phyloP scores from a whole-genome alignment of 2,329 filamentous ascomycete genomes.

The Eutypa lata region DNA sequence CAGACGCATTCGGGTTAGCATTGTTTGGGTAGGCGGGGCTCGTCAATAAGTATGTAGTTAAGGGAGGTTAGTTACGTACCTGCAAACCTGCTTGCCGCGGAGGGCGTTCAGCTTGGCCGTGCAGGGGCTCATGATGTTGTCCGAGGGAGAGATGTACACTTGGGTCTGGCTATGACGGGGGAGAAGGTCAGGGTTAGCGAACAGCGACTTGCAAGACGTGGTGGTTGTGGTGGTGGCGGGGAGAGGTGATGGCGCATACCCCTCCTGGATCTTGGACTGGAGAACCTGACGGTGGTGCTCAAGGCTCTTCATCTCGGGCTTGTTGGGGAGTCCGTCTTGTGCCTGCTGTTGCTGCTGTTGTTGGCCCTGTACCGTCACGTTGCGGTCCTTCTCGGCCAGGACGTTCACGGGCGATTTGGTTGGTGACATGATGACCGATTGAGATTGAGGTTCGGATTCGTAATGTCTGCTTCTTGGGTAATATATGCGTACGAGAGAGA shows the following conservation, averaged over 20 bases:
- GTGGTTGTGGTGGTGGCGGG: no score
- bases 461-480: neutral
- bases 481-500: neutral
- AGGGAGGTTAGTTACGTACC: no score
- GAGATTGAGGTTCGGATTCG: neutral
- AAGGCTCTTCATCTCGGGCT: slow-evolving; percentile 59
- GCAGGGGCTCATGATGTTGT: slow-evolving; percentile 84
- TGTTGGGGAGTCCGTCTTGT: slow-evolving; percentile 31
- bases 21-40: neutral
- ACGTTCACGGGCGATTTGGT: slow-evolving; percentile 58
- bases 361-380: slow-evolving; percentile 44
- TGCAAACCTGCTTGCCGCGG: slow-evolving; percentile 75
- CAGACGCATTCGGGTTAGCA: slow-evolving; percentile 15
- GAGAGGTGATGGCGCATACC: slow-evolving; percentile 42
- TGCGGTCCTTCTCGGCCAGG: slow-evolving; percentile 65
- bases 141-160: slow-evolving; percentile 78
- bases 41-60: no score
- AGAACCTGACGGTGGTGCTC: slow-evolving; percentile 76
- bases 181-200: neutral
- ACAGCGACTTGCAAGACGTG: neutral
- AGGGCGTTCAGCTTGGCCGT: slow-evolving; percentile 78
- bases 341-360: slow-evolving; percentile 16
- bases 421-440: slow-evolving; percentile 26
- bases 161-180: slow-evolving; percentile 34
- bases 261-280: slow-evolving; percentile 66